Conservation (phyloP, 2,329 filamentous ascomycete species). For the Truncatella angustata region DNA sequence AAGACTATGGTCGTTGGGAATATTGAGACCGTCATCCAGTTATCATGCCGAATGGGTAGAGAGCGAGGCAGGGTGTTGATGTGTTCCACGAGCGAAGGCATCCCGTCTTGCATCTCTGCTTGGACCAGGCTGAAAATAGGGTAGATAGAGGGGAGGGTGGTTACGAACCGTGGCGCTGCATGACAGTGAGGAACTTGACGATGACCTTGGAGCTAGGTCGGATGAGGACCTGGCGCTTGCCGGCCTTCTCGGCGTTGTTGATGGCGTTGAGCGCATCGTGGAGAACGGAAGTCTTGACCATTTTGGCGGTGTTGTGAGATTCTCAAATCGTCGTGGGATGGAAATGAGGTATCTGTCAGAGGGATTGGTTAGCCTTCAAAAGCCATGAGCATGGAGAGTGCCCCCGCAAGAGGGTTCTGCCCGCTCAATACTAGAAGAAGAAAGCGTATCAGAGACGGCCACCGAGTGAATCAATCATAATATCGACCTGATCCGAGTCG, state of each 20-base stretch:
- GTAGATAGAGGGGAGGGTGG: constrained; percentile 4
- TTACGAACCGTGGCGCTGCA: constrained; percentile 96
- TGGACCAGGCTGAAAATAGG: neutral
- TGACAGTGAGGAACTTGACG: constrained; percentile 97
- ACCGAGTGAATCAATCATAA: too few relatives aligned
- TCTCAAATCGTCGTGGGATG: constrained; percentile 65
- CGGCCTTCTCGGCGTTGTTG: constrained; percentile 99
- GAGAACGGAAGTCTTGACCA: constrained; percentile 99
- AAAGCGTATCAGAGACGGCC: constrained; percentile 54
- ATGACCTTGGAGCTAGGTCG: constrained; percentile 99
- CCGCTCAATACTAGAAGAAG: constrained; percentile 64
- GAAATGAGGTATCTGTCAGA: constrained; percentile 64
- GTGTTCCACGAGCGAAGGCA: neutral
- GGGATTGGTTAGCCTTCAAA: constrained; percentile 58
- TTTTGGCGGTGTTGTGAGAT: constrained; percentile 78
- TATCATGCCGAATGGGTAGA: constrained; percentile 86
- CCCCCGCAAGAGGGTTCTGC: constrained; percentile 69
- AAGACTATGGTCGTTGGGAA: constrained; percentile 88
- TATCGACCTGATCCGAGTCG: constrained; percentile 1
- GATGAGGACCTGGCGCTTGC: constrained; percentile 99
- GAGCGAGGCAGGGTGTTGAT: neutral
- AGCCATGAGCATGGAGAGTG: constrained; percentile 68
- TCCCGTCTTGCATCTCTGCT: neutral
- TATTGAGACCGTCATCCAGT: constrained; percentile 94
- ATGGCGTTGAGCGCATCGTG: constrained; percentile 99